These are phyloP conservation scores for Sorghum bicolor DNA, from an alignment of 176 grass and related monocot species.

Conservation along the genomic window DNA sequence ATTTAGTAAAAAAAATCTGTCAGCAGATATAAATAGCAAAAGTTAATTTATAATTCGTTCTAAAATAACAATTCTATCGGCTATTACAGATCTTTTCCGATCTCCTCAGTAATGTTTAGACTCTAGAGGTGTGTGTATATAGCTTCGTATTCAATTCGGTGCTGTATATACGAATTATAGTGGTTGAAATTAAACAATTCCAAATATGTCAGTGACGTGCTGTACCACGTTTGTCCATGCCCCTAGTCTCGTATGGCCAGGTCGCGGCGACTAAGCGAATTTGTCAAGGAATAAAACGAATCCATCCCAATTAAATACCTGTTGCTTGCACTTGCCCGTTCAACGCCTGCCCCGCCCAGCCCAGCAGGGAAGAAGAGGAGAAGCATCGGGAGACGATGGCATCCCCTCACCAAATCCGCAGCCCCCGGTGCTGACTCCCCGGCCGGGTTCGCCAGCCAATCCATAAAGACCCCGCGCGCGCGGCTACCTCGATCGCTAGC, in stretches of 20 bases:
- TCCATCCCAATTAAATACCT: neutral
- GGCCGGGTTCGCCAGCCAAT: neutral
- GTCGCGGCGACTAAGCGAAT: constrained; percentile 23
- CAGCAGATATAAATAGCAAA: too few species aligned
- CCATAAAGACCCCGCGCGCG: constrained; percentile 16
- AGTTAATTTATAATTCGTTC: too few species aligned
- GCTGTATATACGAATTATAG: neutral
- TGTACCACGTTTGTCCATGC: constrained; percentile 46
- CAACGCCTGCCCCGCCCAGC: constrained; percentile 8
- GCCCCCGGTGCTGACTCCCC: neutral
- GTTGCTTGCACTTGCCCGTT: constrained; percentile 29
- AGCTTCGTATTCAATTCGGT: neutral
- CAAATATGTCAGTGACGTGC: constrained; percentile 27
- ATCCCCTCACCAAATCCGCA: constrained; percentile 42
- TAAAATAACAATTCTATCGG: neutral
- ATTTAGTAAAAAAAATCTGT: too few species aligned
- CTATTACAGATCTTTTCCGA: neutral
- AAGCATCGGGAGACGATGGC: constrained; percentile 29
- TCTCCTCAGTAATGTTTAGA: neutral
- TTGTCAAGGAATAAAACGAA: constrained; percentile 6
- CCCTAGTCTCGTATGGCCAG: constrained; percentile 18
- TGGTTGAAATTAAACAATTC: constrained; percentile 1
- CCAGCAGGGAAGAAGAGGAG: neutral
- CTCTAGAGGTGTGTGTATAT: too few species aligned
- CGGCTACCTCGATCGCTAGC: neutral